Evolutionary conservation across 1,284 basidiomycete genomes (phyloP).

Genomic region (Anthracocystis walkeri): DNA sequence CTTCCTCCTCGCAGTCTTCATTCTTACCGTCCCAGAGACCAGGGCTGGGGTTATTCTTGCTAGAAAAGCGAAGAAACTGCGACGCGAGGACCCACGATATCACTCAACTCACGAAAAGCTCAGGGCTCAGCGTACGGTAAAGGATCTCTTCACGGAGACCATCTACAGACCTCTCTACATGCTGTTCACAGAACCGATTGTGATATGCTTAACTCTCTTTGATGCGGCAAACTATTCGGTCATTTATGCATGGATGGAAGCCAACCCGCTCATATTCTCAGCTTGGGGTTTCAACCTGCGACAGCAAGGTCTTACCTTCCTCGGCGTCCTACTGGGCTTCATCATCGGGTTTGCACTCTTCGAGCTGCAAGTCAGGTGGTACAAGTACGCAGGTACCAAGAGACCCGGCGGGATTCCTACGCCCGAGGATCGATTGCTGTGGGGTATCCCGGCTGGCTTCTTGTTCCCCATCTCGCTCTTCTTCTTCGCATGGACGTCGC

Average conservation of each 20-base stretch:
- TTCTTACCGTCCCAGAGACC: slow-evolving; percentile 60
- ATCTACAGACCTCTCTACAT: slow-evolving; percentile 59
- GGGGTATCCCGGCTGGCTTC: slow-evolving; percentile 44
- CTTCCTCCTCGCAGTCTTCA: slow-evolving; percentile 32
- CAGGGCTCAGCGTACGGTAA: slow-evolving; percentile 53
- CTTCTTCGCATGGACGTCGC: slow-evolving; percentile 63
- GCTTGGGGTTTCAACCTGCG: slow-evolving; percentile 53
- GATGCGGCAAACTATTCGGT: slow-evolving; percentile 63
- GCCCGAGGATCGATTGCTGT: slow-evolving; percentile 48
- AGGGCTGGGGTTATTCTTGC: slow-evolving; percentile 66
- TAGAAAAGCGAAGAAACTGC: slow-evolving; percentile 64
- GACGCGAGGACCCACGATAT: slow-evolving; percentile 67
- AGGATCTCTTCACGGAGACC: slow-evolving; percentile 57
- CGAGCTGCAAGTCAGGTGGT: slow-evolving; percentile 43
- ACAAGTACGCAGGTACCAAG: slow-evolving; percentile 31
- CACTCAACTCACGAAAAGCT: slow-evolving; percentile 69
- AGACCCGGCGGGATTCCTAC: slow-evolving; percentile 31
- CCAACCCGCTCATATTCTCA: slow-evolving; percentile 69
- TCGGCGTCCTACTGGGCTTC: slow-evolving; percentile 50
- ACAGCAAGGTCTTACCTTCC: slow-evolving; percentile 54
- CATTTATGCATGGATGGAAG: slow-evolving; percentile 70
- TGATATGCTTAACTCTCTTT: slow-evolving; percentile 63
- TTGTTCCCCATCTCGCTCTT: slow-evolving; percentile 53
- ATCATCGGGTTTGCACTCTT: slow-evolving; percentile 46
- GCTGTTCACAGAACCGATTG: slow-evolving; percentile 68